Conservation (phyloP, 108 stramenopile species). For the Bacterosira constricta region DNA sequence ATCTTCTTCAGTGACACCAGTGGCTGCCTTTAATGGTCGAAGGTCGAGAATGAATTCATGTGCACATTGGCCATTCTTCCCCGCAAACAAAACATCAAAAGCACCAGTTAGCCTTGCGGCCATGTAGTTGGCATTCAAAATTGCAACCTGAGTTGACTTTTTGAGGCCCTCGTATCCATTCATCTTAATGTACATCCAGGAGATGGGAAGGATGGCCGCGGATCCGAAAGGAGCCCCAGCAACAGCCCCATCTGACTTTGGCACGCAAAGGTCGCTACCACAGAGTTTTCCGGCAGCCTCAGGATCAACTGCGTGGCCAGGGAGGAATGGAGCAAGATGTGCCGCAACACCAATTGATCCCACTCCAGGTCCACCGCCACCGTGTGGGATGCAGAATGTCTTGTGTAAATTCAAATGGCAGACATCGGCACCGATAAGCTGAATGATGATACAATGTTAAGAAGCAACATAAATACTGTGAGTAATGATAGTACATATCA, state of each 20-base stretch:
- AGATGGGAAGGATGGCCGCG: slow-evolving; percentile 98
- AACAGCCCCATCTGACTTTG: slow-evolving; percentile 80
- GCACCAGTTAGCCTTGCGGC: slow-evolving; percentile 91
- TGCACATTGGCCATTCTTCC: slow-evolving; percentile 97
- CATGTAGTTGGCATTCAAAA: slow-evolving; percentile 99
- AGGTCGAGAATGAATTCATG: slow-evolving; percentile 99
- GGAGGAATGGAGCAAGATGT: slow-evolving; percentile 97
- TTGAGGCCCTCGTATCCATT: slow-evolving; percentile 92
- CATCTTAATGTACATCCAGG: slow-evolving; percentile 99
- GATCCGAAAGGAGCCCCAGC: slow-evolving; percentile 99
- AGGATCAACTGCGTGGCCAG: slow-evolving; percentile 92
- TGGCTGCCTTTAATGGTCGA: slow-evolving; percentile 90
- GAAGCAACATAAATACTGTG: too few relatives aligned
- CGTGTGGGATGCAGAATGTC: slow-evolving; percentile 99
- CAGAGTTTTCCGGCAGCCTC: slow-evolving; percentile 85
- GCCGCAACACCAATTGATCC: slow-evolving; percentile 96
- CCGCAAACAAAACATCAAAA: slow-evolving; percentile 90
- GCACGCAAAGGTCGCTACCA: slow-evolving; percentile 74
- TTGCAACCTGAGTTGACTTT: slow-evolving; percentile 90
- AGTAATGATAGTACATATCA: too few relatives aligned
- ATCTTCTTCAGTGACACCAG: slow-evolving; percentile 96
- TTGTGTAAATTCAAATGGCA: slow-evolving; percentile 99
- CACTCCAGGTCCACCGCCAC: slow-evolving; percentile 98
- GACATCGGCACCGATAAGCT: slow-evolving; percentile 95
- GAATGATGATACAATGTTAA: background rate